Percentiles rank a stretch among this genome's conserved stretches.
Conservation (phyloP, 768 basidiomycete genomes). For the Pleurotus giganteus region DNA sequence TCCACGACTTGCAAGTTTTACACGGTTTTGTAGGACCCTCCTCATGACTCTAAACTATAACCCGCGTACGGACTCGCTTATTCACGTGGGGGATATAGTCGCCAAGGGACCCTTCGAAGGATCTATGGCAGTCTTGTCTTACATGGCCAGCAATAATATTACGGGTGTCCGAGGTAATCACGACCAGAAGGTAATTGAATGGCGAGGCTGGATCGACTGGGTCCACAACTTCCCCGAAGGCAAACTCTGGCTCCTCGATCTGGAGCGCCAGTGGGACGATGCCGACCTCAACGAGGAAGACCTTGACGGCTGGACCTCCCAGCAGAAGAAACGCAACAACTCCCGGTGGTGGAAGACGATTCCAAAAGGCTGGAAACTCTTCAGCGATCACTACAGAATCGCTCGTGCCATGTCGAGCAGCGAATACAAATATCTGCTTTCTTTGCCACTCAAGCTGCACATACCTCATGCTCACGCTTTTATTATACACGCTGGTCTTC, state of each 20-base stretch:
- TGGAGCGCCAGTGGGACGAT: slow-evolving; percentile 44
- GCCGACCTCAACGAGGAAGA: slow-evolving; percentile 30
- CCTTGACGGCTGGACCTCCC: slow-evolving; percentile 39
- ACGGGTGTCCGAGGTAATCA: slow-evolving; percentile 92
- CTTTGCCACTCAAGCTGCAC: slow-evolving; percentile 74
- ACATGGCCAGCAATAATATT: slow-evolving; percentile 60
- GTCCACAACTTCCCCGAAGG: slow-evolving; percentile 48
- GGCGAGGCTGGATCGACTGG: slow-evolving; percentile 88
- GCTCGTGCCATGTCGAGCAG: slow-evolving; percentile 62
- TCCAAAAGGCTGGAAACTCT: slow-evolving; percentile 71
- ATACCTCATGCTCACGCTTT: slow-evolving; percentile 72
- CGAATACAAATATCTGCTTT: slow-evolving; percentile 70
- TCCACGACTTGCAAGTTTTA: not conserved
- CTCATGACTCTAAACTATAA: slow-evolving; percentile 62
- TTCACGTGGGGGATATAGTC: slow-evolving; percentile 84
- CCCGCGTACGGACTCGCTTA: slow-evolving; percentile 58
- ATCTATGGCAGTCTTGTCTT: slow-evolving; percentile 63
- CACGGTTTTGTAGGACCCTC: slow-evolving; percentile 45
- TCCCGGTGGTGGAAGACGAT: slow-evolving; percentile 46
- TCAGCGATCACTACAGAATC: slow-evolving; percentile 73
- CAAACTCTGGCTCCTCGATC: slow-evolving; percentile 50
- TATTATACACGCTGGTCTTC: slow-evolving; percentile 82
- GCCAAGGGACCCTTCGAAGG: slow-evolving; percentile 62
- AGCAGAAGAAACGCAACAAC: slow-evolving; percentile 25
- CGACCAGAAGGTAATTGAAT: slow-evolving; percentile 88